These are phyloP conservation scores for Effrenium voratum DNA, from an alignment of 73 alveolate species.

Conservation along the genomic window DNA sequence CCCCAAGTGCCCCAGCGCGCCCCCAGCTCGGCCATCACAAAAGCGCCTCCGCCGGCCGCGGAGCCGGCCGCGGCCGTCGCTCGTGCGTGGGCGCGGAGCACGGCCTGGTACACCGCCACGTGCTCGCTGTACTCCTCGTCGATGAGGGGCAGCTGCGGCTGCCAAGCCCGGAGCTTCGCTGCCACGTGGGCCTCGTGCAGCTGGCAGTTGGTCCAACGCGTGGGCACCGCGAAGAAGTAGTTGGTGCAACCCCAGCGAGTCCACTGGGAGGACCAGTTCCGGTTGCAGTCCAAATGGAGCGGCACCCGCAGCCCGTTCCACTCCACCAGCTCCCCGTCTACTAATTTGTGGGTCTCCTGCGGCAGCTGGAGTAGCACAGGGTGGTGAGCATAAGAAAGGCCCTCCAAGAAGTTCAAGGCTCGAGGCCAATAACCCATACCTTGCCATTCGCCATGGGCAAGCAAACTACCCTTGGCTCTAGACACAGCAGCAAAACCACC, in stretches of 20 bases:
- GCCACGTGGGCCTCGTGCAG: background rate
- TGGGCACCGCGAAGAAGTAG: constrained; percentile 23
- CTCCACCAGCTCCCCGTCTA: background rate
- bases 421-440: no score
- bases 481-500: no score
- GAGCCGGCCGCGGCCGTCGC: background rate
- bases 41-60: background rate
- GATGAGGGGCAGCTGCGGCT: constrained; percentile 2
- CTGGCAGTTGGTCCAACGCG: constrained; percentile 6
- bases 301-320: constrained; percentile 2
- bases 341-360: background rate
- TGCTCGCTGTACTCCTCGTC: constrained; percentile 17
- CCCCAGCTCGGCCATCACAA: constrained; percentile 21
- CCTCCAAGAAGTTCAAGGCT: constrained; percentile 7
- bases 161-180: no score
- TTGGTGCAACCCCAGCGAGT: constrained; percentile 5
- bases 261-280: no score
- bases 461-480: no score
- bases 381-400: constrained; percentile 4
- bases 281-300: background rate
- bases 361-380: background rate
- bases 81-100: background rate
- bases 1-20: constrained; percentile 45
- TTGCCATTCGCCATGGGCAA: no score
- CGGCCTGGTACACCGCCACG: background rate